Percentiles rank a stretch among this genome's conserved stretches.
These are phyloP conservation scores for Aspergillus felis DNA, from an alignment of 2,329 filamentous ascomycete species.

Conservation along the genomic window DNA sequence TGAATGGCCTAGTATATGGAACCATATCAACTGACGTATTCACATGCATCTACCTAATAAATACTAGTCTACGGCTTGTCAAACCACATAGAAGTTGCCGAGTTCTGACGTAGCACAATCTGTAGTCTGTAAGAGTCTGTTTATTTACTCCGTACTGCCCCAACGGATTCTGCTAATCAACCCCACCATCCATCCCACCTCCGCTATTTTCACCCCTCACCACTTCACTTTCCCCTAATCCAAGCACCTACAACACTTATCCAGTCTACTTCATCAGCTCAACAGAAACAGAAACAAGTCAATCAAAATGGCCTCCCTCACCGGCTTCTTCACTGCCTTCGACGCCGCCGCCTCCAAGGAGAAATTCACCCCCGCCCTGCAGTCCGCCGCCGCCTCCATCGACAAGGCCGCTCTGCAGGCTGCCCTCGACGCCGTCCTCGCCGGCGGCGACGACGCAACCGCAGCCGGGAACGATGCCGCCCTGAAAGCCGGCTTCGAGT, in stretches of 20 bases:
- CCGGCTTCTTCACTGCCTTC: slow-evolving; percentile 24
- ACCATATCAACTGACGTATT: too few relatives aligned
- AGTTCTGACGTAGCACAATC: too few relatives aligned
- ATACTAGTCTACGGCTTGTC: too few relatives aligned
- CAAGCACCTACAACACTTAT: background rate
- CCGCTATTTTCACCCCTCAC: slow-evolving; percentile 7
- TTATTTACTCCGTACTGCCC: background rate
- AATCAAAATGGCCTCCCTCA: slow-evolving; percentile 22
- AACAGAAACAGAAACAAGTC: background rate
- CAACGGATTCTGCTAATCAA: slow-evolving; percentile 8
- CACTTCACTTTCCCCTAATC: background rate
- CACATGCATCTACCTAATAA: too few relatives aligned
- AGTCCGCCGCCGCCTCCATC: slow-evolving; percentile 23
- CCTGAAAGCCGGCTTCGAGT: slow-evolving; percentile 30
- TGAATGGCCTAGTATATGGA: too few relatives aligned
- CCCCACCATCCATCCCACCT: slow-evolving; percentile 7
- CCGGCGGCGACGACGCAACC: slow-evolving; percentile 13
- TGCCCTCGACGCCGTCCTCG: slow-evolving; percentile 22
- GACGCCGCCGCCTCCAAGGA: slow-evolving; percentile 23
- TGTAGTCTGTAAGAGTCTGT: too few relatives aligned
- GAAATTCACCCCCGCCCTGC: slow-evolving; percentile 27
- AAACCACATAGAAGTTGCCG: too few relatives aligned
- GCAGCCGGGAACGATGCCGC: slow-evolving; percentile 16
- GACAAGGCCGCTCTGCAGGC: slow-evolving; percentile 22
- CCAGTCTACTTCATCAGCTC: background rate